Evolutionary conservation across 805 yeast species (phyloP).

Genomic region (Cyberlindnera lachancei): DNA sequence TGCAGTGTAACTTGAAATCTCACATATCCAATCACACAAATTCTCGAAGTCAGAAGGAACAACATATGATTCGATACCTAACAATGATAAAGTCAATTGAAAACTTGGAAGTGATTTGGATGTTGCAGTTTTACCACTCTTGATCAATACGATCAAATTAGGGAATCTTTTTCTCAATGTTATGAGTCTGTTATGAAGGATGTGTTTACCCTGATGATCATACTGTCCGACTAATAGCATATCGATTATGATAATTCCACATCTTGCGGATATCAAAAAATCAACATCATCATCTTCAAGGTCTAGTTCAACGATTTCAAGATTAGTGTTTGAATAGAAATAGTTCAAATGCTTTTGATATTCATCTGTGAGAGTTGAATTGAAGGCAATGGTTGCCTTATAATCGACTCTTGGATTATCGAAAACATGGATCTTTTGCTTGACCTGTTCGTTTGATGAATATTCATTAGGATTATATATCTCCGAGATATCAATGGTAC

Average conservation of each 20-base stretch:
- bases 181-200: conserved; percentile 3
- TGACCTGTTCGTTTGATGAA: too few relatives aligned
- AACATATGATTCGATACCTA: conserved; percentile 6
- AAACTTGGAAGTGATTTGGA: conserved; percentile 8
- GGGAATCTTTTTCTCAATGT: neutral
- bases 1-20: conserved; percentile 1
- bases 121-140: neutral
- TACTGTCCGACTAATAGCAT: conserved; percentile 8
- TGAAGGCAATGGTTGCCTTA: conserved; percentile 6
- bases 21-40: conserved; percentile 5
- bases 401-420: neutral
- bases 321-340: conserved; percentile 1
- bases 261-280: conserved; percentile 8
- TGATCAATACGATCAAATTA: conserved; percentile 6
- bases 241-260: conserved; percentile 10
- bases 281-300: conserved; percentile 11
- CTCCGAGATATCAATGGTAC: too few relatives aligned
- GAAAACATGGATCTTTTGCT: neutral
- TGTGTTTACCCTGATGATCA: conserved; percentile 5
- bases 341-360: conserved; percentile 2
- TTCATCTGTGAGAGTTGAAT: conserved; percentile 1
- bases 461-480: too few relatives aligned
- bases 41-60: neutral
- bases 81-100: conserved; percentile 10
- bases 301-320: conserved; percentile 13